Base-by-base conservation (phyloP, 192 early-diverging fungal genomes). In the Kickxella alabastrina region DNA sequence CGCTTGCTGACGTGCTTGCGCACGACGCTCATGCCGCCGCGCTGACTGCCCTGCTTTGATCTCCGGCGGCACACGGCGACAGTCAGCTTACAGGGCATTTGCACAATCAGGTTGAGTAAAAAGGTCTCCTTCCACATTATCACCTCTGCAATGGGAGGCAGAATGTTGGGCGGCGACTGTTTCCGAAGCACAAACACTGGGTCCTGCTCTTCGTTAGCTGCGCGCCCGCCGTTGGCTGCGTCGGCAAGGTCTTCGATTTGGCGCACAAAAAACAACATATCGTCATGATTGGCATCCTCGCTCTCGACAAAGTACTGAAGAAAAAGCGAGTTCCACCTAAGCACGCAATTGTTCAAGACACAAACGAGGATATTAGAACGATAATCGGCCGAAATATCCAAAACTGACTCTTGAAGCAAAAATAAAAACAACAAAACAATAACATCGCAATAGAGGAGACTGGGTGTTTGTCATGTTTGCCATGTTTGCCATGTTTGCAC, bases 121-220 rank as follows among this genome's bases (percentile, higher is more conserved):
- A 95, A 92, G 4, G 92, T 92, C 62, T 92, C 87, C 56, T 90
- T 91, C 92, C 92, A 95, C 62, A 89, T 81, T 10, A 95, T 80
- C 21, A 84, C 59, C 35, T 87, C 83, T 44, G 82, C 79, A 42
- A 92, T 70, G 12, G 64, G 62, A 35, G 89, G 89, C 77, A 87
- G 52, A 18, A 52, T 71, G 26, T 65, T 67, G 4, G 84, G 79
- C 18, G 72, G 68, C 53, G 76, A 48, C 29, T 85, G 76, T 48
- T 89, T 90, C 25, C 91, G 82, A 57, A 85, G 84, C 24, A 93
- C 90, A 76, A 93, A 88, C 4, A 93, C 85, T 2, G 88, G 87
- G 57, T 91, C 91, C 58, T 51, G 73, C 36, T 53, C 68, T 17
- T 59, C 57, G 45, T 52, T 19, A 3, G 29, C 22, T 6, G 31